Base-by-base conservation (phyloP, 2,329 filamentous ascomycete genomes). In the Periconia digitata region DNA sequence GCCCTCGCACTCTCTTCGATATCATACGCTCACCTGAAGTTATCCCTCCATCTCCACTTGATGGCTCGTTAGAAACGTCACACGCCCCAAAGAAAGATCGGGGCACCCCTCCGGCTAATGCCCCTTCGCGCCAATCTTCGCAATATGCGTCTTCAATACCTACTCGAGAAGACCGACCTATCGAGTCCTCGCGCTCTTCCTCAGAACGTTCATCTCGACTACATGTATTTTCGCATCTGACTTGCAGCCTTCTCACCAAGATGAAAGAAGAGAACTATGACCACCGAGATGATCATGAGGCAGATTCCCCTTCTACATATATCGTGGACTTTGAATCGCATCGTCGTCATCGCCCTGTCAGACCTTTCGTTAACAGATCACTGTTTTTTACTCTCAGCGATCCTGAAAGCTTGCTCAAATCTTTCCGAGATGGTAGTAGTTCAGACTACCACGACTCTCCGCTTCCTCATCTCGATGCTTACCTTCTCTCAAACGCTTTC, bases 381-480 rank as follows among this genome's bases (percentile, higher is more conserved):
- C 27, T 72, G 16, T 72, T 68, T 51, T 67, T 64, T 44, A 60
- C 58, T 2, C 46, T 72, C 4, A 65, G 66, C 39, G 51, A 70
- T 44, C 47, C 65, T 16, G 60, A 65, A n/a, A 61, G 62, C 12
- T 51, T 72, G 13, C 53, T 72, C 5, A 49, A 54, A n/a, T 71
- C 69, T 6, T 72, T 72, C 38, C 62, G 56, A 29, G 66, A 69
- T n/a, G 15, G 34, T 10, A 18, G 21, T 7, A 62, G 52, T 22
- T 40, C 49, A 35, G 55, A 50, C 6, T 68, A 58, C 44, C 49
- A 52, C 22, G 24, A 55, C n/a, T 71, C 68, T 10, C 62, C 68
- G 6, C 49, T 71, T 10, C 55, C 67, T n/a, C 67, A 71, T 51
- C 57, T 72, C 6, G 60, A 73, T 44, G 63, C 69, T 15, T 37